Conservation (phyloP, 148 eudicot genomes). For the Rhododendron ovatum region DNA sequence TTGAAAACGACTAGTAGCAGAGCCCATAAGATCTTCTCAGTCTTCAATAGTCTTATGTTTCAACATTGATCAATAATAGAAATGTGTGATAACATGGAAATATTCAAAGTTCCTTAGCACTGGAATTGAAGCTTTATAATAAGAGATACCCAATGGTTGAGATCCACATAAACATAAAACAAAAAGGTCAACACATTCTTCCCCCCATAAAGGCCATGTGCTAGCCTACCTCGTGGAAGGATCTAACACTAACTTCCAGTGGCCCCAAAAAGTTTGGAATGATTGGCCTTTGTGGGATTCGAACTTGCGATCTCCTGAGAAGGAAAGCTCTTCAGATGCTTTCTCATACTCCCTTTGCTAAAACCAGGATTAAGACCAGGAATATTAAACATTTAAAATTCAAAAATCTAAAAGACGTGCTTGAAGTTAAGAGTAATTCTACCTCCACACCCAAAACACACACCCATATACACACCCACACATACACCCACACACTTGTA, state of each 20-base stretch:
- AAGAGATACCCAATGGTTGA: constrained; percentile 13
- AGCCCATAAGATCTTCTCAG: background rate
- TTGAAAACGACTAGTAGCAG: background rate
- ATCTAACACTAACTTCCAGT: constrained; percentile 1
- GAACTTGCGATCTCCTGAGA: background rate
- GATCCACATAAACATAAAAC: constrained; percentile 29
- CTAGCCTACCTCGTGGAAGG: constrained; percentile 36
- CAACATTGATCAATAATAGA: background rate
- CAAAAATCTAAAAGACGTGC: constrained; percentile 3
- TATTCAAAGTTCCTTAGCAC: background rate
- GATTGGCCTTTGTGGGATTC: background rate
- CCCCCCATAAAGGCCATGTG: constrained; percentile 43
- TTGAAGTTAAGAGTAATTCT: too few relatives aligned
- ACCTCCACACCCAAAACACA: too few relatives aligned
- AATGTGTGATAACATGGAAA: background rate
- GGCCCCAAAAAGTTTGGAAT: background rate
- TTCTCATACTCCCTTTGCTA: background rate
- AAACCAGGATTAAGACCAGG: background rate
- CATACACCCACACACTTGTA: too few relatives aligned
- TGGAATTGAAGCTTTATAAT: constrained; percentile 11
- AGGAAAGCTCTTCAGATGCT: background rate
- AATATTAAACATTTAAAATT: constrained; percentile 1
- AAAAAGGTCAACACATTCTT: constrained; percentile 35
- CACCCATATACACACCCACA: too few relatives aligned
- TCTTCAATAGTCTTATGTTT: background rate